These are phyloP conservation scores for Stevia rebaudiana DNA, from an alignment of 140 eudicot genomes.

Conservation along the genomic window DNA sequence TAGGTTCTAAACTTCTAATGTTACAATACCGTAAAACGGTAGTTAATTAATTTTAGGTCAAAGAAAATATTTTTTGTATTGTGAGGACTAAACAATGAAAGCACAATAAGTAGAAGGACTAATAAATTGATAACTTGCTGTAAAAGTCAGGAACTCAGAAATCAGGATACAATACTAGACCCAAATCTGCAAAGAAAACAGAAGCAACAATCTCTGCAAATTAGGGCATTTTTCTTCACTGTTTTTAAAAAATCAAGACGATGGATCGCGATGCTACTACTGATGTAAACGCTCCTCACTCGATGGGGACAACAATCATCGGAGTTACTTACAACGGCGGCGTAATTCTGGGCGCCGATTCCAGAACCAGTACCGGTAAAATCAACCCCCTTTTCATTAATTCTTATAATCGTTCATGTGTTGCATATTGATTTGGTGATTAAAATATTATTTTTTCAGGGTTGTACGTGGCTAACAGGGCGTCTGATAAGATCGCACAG, in stretches of 20 bases:
- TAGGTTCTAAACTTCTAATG: no score
- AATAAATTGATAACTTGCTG: slow-evolving; percentile 27
- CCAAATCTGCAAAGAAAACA: slow-evolving; percentile 6
- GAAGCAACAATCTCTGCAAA: slow-evolving; percentile 17
- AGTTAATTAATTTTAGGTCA: no score
- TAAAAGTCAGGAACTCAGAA: slow-evolving; percentile 10
- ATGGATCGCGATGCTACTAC: slow-evolving; percentile 45
- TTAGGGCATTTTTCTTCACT: slow-evolving; percentile 21
- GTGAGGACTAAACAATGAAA: neutral
- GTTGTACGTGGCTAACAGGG: slow-evolving; percentile 93
- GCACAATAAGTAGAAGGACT: neutral
- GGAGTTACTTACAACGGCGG: slow-evolving; percentile 86
- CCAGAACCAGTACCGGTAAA: slow-evolving; percentile 84
- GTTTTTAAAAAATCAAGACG: neutral
- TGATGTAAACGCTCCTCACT: slow-evolving; percentile 54
- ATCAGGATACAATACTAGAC: slow-evolving; percentile 16
- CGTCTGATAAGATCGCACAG: slow-evolving; percentile 91
- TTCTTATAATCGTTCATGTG: neutral
- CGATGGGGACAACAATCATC: slow-evolving; percentile 83
- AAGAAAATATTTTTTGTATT: no score
- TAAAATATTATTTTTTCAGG: slow-evolving; percentile 36
- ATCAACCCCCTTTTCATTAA: neutral
- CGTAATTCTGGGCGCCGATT: slow-evolving; percentile 76
- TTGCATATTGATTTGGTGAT: neutral
- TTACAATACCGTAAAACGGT: no score